These are phyloP conservation scores for Fusarium ramigenum DNA, from an alignment of 2,329 filamentous ascomycete species.

Conservation along the genomic window DNA sequence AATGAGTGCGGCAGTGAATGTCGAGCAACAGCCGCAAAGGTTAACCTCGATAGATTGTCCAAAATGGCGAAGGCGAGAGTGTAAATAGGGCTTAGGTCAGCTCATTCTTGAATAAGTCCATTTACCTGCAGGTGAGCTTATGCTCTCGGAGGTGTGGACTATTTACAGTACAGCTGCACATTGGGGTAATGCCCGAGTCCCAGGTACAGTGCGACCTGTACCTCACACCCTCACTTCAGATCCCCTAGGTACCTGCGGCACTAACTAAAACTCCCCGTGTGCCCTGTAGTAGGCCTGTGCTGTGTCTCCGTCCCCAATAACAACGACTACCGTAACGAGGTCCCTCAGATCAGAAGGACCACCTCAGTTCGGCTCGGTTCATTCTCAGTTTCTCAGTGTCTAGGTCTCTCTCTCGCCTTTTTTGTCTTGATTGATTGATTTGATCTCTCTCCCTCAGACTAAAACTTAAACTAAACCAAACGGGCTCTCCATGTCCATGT, in stretches of 20 bases:
- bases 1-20: neutral
- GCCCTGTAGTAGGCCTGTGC: conserved; percentile 22
- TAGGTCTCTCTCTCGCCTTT: conserved; percentile 5
- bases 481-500: conserved; percentile 18
- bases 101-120: conserved; percentile 8
- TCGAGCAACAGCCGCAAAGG: neutral
- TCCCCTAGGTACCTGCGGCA: conserved; percentile 17
- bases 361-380: conserved; percentile 4
- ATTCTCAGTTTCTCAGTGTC: neutral
- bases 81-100: conserved; percentile 23
- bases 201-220: conserved; percentile 8
- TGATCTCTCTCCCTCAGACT: conserved; percentile 37
- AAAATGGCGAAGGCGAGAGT: neutral
- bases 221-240: neutral
- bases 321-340: conserved; percentile 33
- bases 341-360: conserved; percentile 32
- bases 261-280: conserved; percentile 34
- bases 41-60: neutral
- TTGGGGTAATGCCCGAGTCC: neutral
- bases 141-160: conserved; percentile 24
- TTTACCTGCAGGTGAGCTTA: conserved; percentile 31
- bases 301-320: conserved; percentile 33
- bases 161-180: conserved; percentile 15
- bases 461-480: conserved; percentile 21
- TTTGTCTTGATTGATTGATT: conserved; percentile 13